phyloP scores from a whole-genome alignment of 2,329 filamentous ascomycete genomes.

The Periglandula ipomoeae region DNA sequence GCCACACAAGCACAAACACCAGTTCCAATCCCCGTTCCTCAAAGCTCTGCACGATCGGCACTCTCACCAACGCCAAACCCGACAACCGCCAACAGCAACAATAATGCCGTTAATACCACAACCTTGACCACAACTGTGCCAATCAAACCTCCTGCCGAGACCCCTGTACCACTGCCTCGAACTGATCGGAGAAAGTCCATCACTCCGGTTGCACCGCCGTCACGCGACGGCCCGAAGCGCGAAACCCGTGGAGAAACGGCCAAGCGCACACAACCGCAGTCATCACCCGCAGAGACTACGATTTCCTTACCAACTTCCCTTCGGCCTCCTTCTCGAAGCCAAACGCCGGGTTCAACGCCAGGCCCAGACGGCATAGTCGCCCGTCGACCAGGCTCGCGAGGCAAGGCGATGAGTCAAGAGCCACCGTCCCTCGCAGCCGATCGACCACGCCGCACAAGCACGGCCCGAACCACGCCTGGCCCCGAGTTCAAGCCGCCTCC shows the following conservation, averaged over 20 bases:
- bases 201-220: slow-evolving; percentile 20
- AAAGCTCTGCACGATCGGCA: slow-evolving; percentile 20
- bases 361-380: slow-evolving; percentile 23
- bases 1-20: slow-evolving; percentile 30
- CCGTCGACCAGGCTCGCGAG: slow-evolving; percentile 42
- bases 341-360: slow-evolving; percentile 25
- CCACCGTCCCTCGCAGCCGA: slow-evolving; percentile 42
- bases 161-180: slow-evolving; percentile 27
- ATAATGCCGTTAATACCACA: slow-evolving; percentile 10
- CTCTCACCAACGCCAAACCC: slow-evolving; percentile 22
- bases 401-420: slow-evolving; percentile 43
- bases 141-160: slow-evolving; percentile 24
- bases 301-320: neutral
- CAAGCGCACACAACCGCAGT: slow-evolving; percentile 31
- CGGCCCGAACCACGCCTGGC: slow-evolving; percentile 47
- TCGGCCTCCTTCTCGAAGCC: slow-evolving; percentile 24
- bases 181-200: slow-evolving; percentile 22
- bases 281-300: slow-evolving; percentile 11
- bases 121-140: slow-evolving; percentile 21
- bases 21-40: slow-evolving; percentile 28
- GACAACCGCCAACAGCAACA: slow-evolving; percentile 4
- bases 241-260: slow-evolving; percentile 36
- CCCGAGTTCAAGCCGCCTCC: slow-evolving; percentile 35
- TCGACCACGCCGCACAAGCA: slow-evolving; percentile 46
- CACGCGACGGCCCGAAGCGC: slow-evolving; percentile 26